Conservation (phyloP, 164 flowering plant genomes). For the Umbilicus rupestris region DNA sequence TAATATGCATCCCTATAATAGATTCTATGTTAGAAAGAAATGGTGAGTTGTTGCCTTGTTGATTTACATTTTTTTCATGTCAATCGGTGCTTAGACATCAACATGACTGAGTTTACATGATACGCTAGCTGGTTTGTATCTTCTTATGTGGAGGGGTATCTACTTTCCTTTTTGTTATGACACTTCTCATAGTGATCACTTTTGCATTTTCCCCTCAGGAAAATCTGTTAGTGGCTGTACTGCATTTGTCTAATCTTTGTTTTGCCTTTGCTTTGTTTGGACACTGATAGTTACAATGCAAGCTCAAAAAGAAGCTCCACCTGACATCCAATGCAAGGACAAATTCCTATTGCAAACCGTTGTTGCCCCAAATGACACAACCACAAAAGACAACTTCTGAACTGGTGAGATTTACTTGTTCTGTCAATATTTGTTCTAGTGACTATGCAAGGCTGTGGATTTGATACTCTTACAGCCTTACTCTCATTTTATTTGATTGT, state of each 20-base stretch:
- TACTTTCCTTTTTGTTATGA: not conserved
- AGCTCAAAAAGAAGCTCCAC: slow-evolving; percentile 68
- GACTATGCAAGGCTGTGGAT: not conserved
- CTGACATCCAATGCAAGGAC: slow-evolving; percentile 82
- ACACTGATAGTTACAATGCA: slow-evolving; percentile 68
- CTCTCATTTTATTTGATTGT: not conserved
- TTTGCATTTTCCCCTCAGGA: not conserved
- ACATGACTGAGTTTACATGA: not conserved
- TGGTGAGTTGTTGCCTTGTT: not conserved
- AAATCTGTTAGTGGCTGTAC: not conserved
- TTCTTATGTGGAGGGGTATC: not conserved
- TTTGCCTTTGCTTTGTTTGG: not conserved
- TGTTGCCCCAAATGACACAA: slow-evolving; percentile 32
- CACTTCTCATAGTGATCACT: not conserved
- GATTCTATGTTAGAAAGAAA: not conserved
- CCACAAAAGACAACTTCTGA: slow-evolving; percentile 49
- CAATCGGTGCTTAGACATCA: not conserved
- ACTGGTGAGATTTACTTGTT: slow-evolving; percentile 32
- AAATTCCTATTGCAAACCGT: slow-evolving; percentile 79
- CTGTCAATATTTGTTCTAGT: not conserved
- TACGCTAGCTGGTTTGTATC: not conserved
- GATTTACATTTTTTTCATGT: not conserved
- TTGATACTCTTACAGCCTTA: not conserved
- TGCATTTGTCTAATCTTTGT: not conserved
- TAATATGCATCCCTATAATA: not conserved